Evolutionary conservation across 331 rosid genomes (phyloP).

Genomic region (Arachis monticola): DNA sequence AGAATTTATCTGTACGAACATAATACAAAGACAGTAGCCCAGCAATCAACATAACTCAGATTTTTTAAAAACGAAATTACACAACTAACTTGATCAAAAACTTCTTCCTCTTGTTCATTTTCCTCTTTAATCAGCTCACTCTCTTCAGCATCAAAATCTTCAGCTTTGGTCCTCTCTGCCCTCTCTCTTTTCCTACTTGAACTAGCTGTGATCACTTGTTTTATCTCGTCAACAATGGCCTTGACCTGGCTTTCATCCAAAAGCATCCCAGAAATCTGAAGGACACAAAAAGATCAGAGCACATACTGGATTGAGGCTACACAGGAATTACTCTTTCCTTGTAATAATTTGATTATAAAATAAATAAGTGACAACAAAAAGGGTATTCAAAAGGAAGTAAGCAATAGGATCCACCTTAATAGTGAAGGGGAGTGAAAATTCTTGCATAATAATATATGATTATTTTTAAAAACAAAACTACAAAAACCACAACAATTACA

Average conservation of each 20-base stretch:
- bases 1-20: slow-evolving; percentile 9
- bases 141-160: slow-evolving; percentile 98
- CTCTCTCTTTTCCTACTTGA: slow-evolving; percentile 93
- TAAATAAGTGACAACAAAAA: neutral
- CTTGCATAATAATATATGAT: neutral
- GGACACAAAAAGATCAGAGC: slow-evolving; percentile 27
- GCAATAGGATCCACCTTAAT: slow-evolving; percentile 1
- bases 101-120: slow-evolving; percentile 99
- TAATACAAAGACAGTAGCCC: neutral
- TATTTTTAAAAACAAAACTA: slow-evolving; percentile 1
- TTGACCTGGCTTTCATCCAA: slow-evolving; percentile 86
- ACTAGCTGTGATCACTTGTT: slow-evolving; percentile 92
- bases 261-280: slow-evolving; percentile 79
- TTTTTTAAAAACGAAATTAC: neutral
- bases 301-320: slow-evolving; percentile 15
- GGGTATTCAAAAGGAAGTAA: neutral
- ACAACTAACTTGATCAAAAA: slow-evolving; percentile 90
- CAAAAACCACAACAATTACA: neutral
- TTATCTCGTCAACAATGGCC: slow-evolving; percentile 92
- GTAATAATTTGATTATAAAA: neutral
- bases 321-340: neutral
- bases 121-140: slow-evolving; percentile 92
- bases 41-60: neutral
- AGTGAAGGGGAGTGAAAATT: neutral
- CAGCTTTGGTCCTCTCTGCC: slow-evolving; percentile 87